phyloP scores from a whole-genome alignment of 768 basidiomycete genomes.

The Rhodotorula graminis region DNA sequence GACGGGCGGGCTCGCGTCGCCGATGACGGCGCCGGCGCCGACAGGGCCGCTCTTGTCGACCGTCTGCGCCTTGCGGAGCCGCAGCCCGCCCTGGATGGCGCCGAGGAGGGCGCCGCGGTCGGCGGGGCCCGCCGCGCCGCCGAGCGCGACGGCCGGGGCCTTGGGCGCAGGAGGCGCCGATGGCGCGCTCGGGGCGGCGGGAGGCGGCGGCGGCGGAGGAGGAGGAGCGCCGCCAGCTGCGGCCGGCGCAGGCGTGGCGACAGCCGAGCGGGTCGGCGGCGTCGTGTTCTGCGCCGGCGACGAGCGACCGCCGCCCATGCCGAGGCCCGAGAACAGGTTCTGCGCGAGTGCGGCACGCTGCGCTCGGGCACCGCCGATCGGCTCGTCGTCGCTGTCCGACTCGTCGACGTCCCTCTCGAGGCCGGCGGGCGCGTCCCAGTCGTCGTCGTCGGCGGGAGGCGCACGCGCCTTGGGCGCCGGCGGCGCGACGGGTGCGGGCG shows the following conservation, averaged over 20 bases:
- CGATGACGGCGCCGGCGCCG: slow-evolving; percentile 71
- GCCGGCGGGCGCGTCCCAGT: slow-evolving; percentile 37
- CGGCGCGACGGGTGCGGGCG: slow-evolving; percentile 45
- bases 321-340: slow-evolving; percentile 74
- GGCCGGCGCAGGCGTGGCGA: slow-evolving; percentile 36
- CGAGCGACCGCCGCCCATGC: slow-evolving; percentile 47
- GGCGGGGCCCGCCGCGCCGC: slow-evolving; percentile 52
- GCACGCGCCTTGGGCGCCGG: slow-evolving; percentile 43
- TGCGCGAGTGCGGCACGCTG: slow-evolving; percentile 26
- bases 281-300: slow-evolving; percentile 37
- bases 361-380: slow-evolving; percentile 17
- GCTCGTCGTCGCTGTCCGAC: slow-evolving; percentile 35
- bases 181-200: slow-evolving; percentile 45
- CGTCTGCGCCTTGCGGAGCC: slow-evolving; percentile 69
- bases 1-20: slow-evolving; percentile 63
- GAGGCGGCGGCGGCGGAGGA: slow-evolving; percentile 36
- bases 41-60: slow-evolving; percentile 71
- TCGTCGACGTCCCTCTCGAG: slow-evolving; percentile 36
- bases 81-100: slow-evolving; percentile 71
- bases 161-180: slow-evolving; percentile 44
- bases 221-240: slow-evolving; percentile 33
- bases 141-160: slow-evolving; percentile 43
- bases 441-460: slow-evolving; percentile 41
- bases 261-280: slow-evolving; percentile 41
- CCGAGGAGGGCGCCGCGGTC: slow-evolving; percentile 62